Conservation (phyloP, 768 basidiomycete species). For the Trametes gibbosa region DNA sequence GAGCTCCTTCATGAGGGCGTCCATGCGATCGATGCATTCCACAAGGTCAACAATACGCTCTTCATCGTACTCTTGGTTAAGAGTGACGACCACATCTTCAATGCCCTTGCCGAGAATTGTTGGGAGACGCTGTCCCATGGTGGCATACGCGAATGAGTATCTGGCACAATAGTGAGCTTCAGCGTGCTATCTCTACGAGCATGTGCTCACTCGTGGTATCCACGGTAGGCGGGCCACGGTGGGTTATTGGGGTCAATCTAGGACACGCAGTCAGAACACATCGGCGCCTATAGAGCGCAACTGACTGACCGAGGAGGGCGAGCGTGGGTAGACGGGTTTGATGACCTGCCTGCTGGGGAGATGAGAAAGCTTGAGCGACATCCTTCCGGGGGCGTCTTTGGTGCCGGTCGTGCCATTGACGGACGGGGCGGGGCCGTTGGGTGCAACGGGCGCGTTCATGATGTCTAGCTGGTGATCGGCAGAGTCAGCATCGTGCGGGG, state of each 20-base stretch:
- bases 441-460: slow-evolving; percentile 5
- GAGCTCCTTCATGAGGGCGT: slow-evolving; percentile 82
- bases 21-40: slow-evolving; percentile 86
- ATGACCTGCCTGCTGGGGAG: slow-evolving; percentile 72
- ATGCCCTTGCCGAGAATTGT: slow-evolving; percentile 96
- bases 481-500: slow-evolving; percentile 26
- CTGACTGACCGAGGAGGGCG: slow-evolving; percentile 63
- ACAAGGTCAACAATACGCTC: slow-evolving; percentile 83
- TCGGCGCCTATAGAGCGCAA: background rate
- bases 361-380: slow-evolving; percentile 73
- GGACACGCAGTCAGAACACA: background rate
- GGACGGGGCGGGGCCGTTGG: slow-evolving; percentile 23
- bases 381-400: slow-evolving; percentile 45
- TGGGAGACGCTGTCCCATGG: slow-evolving; percentile 94
- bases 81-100: slow-evolving; percentile 84
- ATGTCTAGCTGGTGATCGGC: background rate
- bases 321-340: slow-evolving; percentile 69
- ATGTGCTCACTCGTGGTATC: slow-evolving; percentile 43
- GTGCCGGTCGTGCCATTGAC: slow-evolving; percentile 17
- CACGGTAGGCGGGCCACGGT: slow-evolving; percentile 78
- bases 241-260: slow-evolving; percentile 83
- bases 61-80: slow-evolving; percentile 83
- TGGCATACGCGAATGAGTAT: slow-evolving; percentile 85
- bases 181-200: too few relatives aligned
- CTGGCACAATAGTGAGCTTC: slow-evolving; percentile 41